Evolutionary conservation across 1,139 yeast species (phyloP).

Genomic region (Zygosaccharomyces sapae): DNA sequence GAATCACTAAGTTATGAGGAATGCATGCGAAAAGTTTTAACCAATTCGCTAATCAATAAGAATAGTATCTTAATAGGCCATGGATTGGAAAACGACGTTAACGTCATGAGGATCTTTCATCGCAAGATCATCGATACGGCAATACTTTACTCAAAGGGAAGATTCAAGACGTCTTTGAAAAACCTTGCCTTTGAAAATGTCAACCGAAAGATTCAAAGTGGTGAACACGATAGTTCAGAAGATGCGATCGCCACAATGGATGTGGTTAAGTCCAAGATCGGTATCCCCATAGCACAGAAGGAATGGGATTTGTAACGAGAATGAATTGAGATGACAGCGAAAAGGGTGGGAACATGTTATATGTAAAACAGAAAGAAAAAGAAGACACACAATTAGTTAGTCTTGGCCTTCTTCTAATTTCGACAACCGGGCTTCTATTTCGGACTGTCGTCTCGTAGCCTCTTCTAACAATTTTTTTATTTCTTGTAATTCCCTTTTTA

Average conservation of each 20-base stretch:
- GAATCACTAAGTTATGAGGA: constrained; percentile 59
- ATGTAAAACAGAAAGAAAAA: constrained; percentile 1
- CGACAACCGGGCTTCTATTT: constrained; percentile 10
- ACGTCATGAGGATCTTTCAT: constrained; percentile 75
- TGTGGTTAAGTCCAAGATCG: constrained; percentile 50
- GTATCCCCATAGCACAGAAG: constrained; percentile 26
- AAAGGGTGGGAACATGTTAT: background rate
- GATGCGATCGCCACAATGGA: constrained; percentile 87
- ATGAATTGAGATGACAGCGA: background rate
- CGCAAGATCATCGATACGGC: constrained; percentile 78
- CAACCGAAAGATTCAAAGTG: constrained; percentile 71
- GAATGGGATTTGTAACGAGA: constrained; percentile 18
- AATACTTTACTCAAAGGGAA: constrained; percentile 63
- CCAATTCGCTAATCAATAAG: constrained; percentile 48
- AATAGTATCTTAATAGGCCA: constrained; percentile 83
- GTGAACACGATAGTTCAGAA: constrained; percentile 87
- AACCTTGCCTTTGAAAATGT: constrained; percentile 67
- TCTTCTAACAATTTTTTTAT: constrained; percentile 7
- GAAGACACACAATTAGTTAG: background rate
- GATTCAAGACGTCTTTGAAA: constrained; percentile 64
- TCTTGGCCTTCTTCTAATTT: constrained; percentile 6
- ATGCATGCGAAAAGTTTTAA: constrained; percentile 46
- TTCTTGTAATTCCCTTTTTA: constrained; percentile 4
- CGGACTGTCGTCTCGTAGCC: constrained; percentile 9
- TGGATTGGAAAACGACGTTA: constrained; percentile 88